Evolutionary conservation across 495 filamentous ascomycete species (phyloP).

Genomic region (Xylaria castorea): DNA sequence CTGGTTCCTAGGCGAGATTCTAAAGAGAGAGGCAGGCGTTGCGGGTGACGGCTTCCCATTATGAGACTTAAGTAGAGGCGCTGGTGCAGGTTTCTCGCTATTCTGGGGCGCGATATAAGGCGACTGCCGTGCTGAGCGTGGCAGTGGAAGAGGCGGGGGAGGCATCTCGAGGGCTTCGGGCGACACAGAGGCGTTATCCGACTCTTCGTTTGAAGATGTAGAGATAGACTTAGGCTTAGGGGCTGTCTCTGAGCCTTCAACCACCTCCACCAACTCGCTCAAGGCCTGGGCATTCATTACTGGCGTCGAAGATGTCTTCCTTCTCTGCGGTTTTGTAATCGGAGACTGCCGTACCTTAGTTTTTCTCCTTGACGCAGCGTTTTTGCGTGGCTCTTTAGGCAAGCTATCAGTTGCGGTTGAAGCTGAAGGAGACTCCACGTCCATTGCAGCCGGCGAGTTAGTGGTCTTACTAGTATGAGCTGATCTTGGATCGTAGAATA

Average conservation of each 20-base stretch:
- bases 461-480: constrained; percentile 43
- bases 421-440: constrained; percentile 50
- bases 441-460: constrained; percentile 56
- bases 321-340: constrained; percentile 79
- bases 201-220: constrained; percentile 50
- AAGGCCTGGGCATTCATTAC: constrained; percentile 63
- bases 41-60: constrained; percentile 62
- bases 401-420: constrained; percentile 44
- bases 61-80: constrained; percentile 34
- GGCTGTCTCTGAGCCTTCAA: constrained; percentile 32
- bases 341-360: constrained; percentile 76
- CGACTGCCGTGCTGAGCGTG: constrained; percentile 54
- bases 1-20: constrained; percentile 55
- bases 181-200: constrained; percentile 61
- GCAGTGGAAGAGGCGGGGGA: constrained; percentile 60
- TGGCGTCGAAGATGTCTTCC: constrained; percentile 63
- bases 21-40: constrained; percentile 88
- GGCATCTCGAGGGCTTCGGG: constrained; percentile 65
- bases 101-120: constrained; percentile 55
- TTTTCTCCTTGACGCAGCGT: constrained; percentile 56
- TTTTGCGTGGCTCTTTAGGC: constrained; percentile 56
- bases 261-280: constrained; percentile 56
- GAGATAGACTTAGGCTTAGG: constrained; percentile 43
- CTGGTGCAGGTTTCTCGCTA: constrained; percentile 31
- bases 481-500: constrained; percentile 50